Conservation (phyloP, 345 rosid genomes). For the Eucalyptus sp. region DNA sequence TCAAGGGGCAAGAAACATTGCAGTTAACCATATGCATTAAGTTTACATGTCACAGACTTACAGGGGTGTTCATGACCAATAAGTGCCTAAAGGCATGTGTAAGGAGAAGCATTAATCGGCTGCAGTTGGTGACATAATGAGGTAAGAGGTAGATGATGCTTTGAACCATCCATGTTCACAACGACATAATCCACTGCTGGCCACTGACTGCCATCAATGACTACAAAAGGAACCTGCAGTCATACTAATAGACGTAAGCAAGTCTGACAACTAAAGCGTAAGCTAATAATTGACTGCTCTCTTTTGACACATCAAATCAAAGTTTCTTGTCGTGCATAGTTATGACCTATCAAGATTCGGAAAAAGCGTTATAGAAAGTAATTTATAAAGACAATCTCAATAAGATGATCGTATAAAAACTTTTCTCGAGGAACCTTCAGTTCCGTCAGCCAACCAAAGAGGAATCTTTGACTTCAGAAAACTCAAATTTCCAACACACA, state of each 20-base stretch:
- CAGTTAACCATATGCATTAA: not conserved
- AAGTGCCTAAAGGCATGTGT: slow-evolving; percentile 60
- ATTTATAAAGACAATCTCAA: not conserved
- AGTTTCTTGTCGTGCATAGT: not conserved
- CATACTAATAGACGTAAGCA: not conserved
- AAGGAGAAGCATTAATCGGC: slow-evolving; percentile 55
- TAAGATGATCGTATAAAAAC: not conserved
- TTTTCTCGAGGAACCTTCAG: not conserved
- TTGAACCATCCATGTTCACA: slow-evolving; percentile 72
- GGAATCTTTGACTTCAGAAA: not conserved
- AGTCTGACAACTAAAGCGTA: not conserved
- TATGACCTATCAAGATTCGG: not conserved
- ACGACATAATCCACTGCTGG: slow-evolving; percentile 28
- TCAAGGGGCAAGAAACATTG: not conserved
- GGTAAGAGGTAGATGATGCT: slow-evolving; percentile 59
- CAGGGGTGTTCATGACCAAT: slow-evolving; percentile 32
- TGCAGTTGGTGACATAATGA: slow-evolving; percentile 61
- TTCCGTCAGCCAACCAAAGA: not conserved
- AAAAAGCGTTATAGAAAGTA: not conserved
- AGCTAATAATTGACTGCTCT: not conserved
- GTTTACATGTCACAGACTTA: slow-evolving; percentile 15
- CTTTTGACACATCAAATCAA: not conserved
- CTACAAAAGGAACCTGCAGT: slow-evolving; percentile 64
- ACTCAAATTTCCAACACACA: not conserved
- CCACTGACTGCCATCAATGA: slow-evolving; percentile 37